phyloP scores from a whole-genome alignment of 2,329 filamentous ascomycete species.

The Microthyrium microscopicum region DNA sequence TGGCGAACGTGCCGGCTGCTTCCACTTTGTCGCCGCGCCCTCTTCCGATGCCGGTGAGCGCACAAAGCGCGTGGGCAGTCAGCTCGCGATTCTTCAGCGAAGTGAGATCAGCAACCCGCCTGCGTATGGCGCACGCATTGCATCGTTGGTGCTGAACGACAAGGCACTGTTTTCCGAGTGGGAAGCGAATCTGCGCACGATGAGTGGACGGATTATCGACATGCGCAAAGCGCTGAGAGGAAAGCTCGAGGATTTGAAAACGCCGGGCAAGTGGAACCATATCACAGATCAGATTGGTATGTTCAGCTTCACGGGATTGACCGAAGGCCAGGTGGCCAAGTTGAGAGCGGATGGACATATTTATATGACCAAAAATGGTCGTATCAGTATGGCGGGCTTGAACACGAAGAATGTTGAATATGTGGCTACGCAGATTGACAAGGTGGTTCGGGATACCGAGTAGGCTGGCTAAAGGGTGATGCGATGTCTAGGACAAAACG shows the following conservation, averaged over 20 bases:
- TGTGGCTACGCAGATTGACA: conserved; percentile 76
- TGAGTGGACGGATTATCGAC: conserved; percentile 86
- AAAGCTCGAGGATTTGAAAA: conserved; percentile 70
- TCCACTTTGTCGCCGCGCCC: conserved; percentile 77
- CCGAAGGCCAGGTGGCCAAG: conserved; percentile 54
- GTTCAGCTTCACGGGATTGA: conserved; percentile 86
- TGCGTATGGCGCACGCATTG: conserved; percentile 83
- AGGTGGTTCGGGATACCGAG: conserved; percentile 48
- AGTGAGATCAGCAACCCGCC: conserved; percentile 97
- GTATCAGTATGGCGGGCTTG: conserved; percentile 96
- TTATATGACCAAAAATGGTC: conserved; percentile 94
- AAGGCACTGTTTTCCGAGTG: conserved; percentile 67
- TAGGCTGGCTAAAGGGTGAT: background rate
- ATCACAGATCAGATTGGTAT: conserved; percentile 99
- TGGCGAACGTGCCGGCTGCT: conserved; percentile 86
- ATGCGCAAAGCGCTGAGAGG: conserved; percentile 68
- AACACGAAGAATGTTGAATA: conserved; percentile 88
- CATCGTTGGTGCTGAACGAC: conserved; percentile 71
- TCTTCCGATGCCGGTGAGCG: conserved; percentile 46
- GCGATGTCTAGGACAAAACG: no score
- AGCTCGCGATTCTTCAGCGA: conserved; percentile 85
- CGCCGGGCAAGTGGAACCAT: conserved; percentile 87
- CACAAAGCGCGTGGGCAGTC: conserved; percentile 55
- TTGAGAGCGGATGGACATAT: conserved; percentile 56
- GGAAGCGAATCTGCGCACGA: conserved; percentile 80